Base-by-base conservation (phyloP, 495 filamentous ascomycete genomes). In the Platismatia glauca region DNA sequence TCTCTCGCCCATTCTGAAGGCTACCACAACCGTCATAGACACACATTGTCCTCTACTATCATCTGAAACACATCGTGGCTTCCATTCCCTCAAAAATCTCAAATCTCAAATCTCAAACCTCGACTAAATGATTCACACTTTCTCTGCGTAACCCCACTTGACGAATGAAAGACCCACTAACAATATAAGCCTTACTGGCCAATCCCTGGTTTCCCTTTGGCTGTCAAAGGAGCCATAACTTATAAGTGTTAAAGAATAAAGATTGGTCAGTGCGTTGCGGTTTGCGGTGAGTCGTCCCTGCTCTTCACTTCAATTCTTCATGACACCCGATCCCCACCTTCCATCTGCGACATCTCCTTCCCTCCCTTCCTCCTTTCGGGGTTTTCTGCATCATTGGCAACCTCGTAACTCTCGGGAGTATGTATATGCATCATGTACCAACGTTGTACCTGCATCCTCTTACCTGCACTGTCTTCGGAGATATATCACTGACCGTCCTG, bases 161-260 rank as follows among this genome's bases (percentile, higher is more conserved):
- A 24, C 59, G 24, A 61, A 37, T 61, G 22, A 27, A 33, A 16
- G 38, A 55, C 29, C 50, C 50, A 62, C 41, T 55, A n/a, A 62
- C 27, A 24, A 29, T 20, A 9, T 7, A 34, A 41, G 50, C 52
- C 35, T 44, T 20, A 56, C n/a, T 46, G 22, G 20, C 60, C 27
- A 18, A 62, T 43, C 60, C 38, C 29, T 62, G 60, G 5, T 33
- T 34, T 56, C 29, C 44, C n/a, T n/a, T 61, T n/a, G 37, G 39
- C 59, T 61, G 59, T 61, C 59, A 61, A 50, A 61, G 27, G 22
- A 43, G 24, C 59, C 43, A 55, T 61, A 41, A 39, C 35, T 55
- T 61, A n/a, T 7, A 18, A 38, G 43, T 12, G 59, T n/a, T n/a
- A n/a, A n/a, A n/a, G n/a, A n/a, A n/a, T n/a, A n/a, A n/a, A n/a